Evolutionary conservation across 2,329 filamentous ascomycete species (phyloP), one percentile per base, ranked within the genome.

Genomic region (Verticillium nubilum): DNA sequence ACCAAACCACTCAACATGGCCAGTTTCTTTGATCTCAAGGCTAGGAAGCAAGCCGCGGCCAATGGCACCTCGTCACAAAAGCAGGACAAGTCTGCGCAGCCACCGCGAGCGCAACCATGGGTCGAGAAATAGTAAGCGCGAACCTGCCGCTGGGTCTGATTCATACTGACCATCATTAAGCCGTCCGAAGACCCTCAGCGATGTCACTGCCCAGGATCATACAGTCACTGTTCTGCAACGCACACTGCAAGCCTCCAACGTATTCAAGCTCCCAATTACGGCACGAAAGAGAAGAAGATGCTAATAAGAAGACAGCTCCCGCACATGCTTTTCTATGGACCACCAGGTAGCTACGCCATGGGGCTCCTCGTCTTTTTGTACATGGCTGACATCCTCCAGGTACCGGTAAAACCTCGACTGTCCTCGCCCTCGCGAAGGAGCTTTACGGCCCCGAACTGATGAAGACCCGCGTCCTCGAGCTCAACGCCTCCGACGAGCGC

Each of bases 301-400:
- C 57, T 59, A 54, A 67, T 63, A 7, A 31, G 31, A 17, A 17
- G 1, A 28, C 64, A 91, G 86, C 89, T 99, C 42, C 95, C 95
- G 3, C 96, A 99, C 76, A 97, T 99, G 92, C 90, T 99, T 69
- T 98, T 98, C 82, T 99, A 99, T 72, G 95, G 95, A 4, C 95
- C 96, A 0, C 96, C 95, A 0, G 52, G 52, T 25, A 52, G 12
- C 10, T 53, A 23, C 2, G 7, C 4, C n/a, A 23, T 7, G 29
- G 13, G 13, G 2, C 13, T 19, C n/a, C 19, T 12, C 19, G 7
- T 25, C n/a, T 5, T 15, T 15, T 5, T 37, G 33, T 5, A 17
- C 5, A 37, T n/a, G 5, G 19, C 42, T 47, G 42, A 23, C 37
- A 23, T n/a, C 5, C 7, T n/a, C 19, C 52, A 23, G 95, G 95